phyloP scores from a whole-genome alignment of 805 yeast species.

The Nadsonia fulvescens region DNA sequence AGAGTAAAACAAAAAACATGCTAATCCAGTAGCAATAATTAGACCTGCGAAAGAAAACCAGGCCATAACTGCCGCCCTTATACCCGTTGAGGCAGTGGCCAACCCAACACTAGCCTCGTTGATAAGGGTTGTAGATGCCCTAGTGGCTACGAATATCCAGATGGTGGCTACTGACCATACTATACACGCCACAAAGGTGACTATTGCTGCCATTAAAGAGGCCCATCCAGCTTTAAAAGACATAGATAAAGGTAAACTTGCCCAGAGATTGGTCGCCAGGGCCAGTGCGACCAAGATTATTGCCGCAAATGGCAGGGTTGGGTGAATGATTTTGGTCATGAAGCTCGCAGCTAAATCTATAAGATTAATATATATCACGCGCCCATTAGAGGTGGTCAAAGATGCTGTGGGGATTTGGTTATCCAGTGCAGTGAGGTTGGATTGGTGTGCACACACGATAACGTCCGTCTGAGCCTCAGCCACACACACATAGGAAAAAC shows the following conservation, averaged over 20 bases:
- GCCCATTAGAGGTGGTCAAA: no score
- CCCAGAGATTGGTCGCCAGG: no score
- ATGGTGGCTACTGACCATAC: constrained; percentile 10
- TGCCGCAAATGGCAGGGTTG: no score
- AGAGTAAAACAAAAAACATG: not conserved
- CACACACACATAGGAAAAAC: constrained; percentile 10
- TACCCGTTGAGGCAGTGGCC: constrained; percentile 7
- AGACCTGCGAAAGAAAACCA: constrained; percentile 10
- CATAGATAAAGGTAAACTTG: no score
- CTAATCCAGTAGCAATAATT: constrained; percentile 3
- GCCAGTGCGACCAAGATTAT: no score
- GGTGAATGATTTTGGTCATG: no score
- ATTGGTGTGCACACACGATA: constrained; percentile 5
- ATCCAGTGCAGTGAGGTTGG: constrained; percentile 3
- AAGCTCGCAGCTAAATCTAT: no score
- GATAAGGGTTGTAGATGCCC: constrained; percentile 7
- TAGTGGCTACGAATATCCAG: constrained; percentile 10
- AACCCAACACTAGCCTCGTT: constrained; percentile 6
- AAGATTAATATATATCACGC: no score
- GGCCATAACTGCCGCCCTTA: constrained; percentile 9
- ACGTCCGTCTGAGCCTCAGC: not conserved
- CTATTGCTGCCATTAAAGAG: no score
- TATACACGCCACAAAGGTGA: constrained; percentile 5
- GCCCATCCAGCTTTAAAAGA: no score
- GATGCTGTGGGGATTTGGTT: no score